phyloP scores from a whole-genome alignment of 768 basidiomycete species.

The Austroboletus eburneus region DNA sequence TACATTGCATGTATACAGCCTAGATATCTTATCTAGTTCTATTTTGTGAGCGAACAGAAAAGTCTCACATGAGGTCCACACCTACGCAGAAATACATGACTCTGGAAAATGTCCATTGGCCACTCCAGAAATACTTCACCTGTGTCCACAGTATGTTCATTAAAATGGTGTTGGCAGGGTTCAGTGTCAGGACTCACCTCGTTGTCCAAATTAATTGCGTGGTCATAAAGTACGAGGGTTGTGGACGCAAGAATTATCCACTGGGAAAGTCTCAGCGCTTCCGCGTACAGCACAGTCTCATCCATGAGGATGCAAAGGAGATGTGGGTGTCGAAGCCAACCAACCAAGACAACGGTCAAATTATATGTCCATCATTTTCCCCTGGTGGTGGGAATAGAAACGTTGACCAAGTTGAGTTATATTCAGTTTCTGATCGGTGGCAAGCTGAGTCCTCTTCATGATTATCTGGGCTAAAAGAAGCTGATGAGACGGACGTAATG shows the following conservation, averaged over 20 bases:
- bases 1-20: constrained; percentile 7
- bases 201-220: constrained; percentile 2
- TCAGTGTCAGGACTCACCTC: constrained; percentile 2
- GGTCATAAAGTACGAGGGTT: constrained; percentile 13
- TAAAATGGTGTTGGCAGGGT: not conserved
- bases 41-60: not conserved
- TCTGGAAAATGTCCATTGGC: constrained; percentile 9
- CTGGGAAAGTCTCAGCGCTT: not conserved
- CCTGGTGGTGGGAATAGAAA: not conserved
- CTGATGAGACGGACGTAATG: no score
- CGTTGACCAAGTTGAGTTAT: not conserved
- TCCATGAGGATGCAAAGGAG: not conserved
- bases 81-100: constrained; percentile 9
- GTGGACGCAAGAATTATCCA: not conserved
- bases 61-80: not conserved
- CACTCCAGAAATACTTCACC: constrained; percentile 13
- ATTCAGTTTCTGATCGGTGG: not conserved
- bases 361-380: constrained; percentile 1
- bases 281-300: not conserved
- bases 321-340: no score
- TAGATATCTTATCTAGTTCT: constrained; percentile 9
- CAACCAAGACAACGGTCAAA: not conserved
- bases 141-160: not conserved
- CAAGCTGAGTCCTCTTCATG: not conserved
- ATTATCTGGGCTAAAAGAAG: not conserved